A percentile compares a stretch with the other conserved stretches of the same genome.
phyloP scores from a whole-genome alignment of 306 rosid species.

The Pterocarpus santalinus region DNA sequence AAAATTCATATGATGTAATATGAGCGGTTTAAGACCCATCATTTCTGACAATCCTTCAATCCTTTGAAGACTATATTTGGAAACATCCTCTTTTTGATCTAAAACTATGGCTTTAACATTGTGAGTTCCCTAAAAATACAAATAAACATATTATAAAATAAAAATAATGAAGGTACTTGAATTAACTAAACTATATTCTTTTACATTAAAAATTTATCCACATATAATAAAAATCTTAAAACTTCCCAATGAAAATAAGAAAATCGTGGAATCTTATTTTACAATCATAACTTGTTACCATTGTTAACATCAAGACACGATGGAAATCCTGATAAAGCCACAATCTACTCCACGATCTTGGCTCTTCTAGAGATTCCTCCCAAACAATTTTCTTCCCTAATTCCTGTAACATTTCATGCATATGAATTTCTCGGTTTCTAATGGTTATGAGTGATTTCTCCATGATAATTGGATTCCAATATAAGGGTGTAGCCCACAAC shows the following conservation, averaged over 20 bases:
- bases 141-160: background rate
- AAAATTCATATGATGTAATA: background rate
- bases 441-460: background rate
- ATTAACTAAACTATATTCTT: background rate
- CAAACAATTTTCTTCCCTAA: background rate
- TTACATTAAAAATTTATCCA: no score
- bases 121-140: background rate
- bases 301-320: background rate
- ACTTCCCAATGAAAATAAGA: background rate
- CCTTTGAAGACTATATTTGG: background rate
- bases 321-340: background rate
- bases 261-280: background rate
- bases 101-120: slow-evolving; percentile 33
- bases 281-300: background rate
- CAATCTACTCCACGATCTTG: background rate
- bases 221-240: no score
- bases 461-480: background rate
- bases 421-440: background rate
- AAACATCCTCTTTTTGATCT: background rate
- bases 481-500: no score
- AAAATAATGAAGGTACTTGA: background rate
- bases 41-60: background rate
- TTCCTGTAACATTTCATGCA: background rate
- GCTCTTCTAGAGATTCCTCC: background rate
- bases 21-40: background rate